Percentiles rank a stretch among this genome's conserved stretches.
phyloP scores from a whole-genome alignment of 768 basidiomycete species.

The Pleurotus ostreatus region DNA sequence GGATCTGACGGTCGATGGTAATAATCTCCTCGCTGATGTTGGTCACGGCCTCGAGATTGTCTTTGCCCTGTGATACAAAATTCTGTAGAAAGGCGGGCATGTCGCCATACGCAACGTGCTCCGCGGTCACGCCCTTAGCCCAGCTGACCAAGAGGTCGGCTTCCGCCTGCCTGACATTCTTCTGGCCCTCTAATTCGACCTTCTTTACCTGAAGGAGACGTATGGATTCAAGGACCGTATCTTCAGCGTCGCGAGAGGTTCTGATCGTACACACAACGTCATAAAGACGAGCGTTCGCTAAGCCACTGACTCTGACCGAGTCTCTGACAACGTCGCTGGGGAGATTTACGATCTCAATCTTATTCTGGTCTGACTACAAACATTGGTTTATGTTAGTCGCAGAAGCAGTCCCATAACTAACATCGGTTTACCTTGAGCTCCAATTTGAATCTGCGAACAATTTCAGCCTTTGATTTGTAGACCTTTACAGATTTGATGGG shows the following conservation, averaged over 20 bases:
- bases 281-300: conserved; percentile 43
- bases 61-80: conserved; percentile 34
- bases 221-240: conserved; percentile 27
- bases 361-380: conserved; percentile 47
- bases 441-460: conserved; percentile 47
- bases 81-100: conserved; percentile 38
- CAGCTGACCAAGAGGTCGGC: conserved; percentile 38
- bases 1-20: conserved; percentile 34
- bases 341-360: conserved; percentile 45
- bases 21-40: conserved; percentile 37
- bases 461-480: conserved; percentile 53
- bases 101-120: conserved; percentile 32
- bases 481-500: conserved; percentile 53
- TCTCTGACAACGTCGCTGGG: conserved; percentile 47
- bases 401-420: neutral
- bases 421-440: conserved; percentile 40
- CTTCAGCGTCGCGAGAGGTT: conserved; percentile 12
- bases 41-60: conserved; percentile 28
- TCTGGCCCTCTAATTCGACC: conserved; percentile 31
- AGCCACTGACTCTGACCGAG: conserved; percentile 49
- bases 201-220: conserved; percentile 33
- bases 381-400: too few species aligned
- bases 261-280: conserved; percentile 49
- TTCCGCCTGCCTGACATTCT: conserved; percentile 35
- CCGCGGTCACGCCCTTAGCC: conserved; percentile 37